A percentile compares a stretch with the other conserved stretches of the same genome.
Conservation (phyloP, 805 yeast species). For the Pichia nakasei region DNA sequence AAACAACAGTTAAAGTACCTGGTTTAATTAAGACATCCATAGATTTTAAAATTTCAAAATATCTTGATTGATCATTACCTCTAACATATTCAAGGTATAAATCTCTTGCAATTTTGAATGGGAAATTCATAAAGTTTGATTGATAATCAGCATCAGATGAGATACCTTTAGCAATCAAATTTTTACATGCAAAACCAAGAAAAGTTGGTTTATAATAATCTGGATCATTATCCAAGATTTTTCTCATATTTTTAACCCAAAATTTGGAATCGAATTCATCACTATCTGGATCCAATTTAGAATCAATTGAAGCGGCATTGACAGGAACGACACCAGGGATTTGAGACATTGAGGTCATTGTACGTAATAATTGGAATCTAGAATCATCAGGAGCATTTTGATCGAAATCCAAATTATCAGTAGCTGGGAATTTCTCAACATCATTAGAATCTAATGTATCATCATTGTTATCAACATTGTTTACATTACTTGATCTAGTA, state of each 20-base stretch:
- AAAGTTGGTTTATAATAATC: constrained; percentile 56
- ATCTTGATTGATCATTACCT: constrained; percentile 20
- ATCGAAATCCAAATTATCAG: constrained; percentile 1
- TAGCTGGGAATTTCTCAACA: not conserved
- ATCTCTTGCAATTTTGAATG: constrained; percentile 28
- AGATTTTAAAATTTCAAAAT: constrained; percentile 42
- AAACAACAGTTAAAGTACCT: constrained; percentile 57
- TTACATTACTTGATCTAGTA: not conserved
- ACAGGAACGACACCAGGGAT: constrained; percentile 42
- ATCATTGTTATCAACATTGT: not conserved
- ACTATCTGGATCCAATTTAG: constrained; percentile 49
- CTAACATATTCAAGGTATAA: constrained; percentile 18
- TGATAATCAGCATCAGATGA: constrained; percentile 65
- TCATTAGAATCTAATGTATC: not conserved
- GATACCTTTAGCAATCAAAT: constrained; percentile 54
- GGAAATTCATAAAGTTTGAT: constrained; percentile 42
- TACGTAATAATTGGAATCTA: constrained; percentile 19
- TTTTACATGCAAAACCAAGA: constrained; percentile 50
- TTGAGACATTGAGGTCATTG: constrained; percentile 42
- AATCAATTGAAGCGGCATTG: constrained; percentile 20
- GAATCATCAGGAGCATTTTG: constrained; percentile 1
- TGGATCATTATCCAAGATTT: constrained; percentile 42
- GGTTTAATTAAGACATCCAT: constrained; percentile 55
- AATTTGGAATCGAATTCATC: constrained; percentile 51
- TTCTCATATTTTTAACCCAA: constrained; percentile 61